Conservation (phyloP, 257 asterid species). For the Ajuga chamaepitys region DNA sequence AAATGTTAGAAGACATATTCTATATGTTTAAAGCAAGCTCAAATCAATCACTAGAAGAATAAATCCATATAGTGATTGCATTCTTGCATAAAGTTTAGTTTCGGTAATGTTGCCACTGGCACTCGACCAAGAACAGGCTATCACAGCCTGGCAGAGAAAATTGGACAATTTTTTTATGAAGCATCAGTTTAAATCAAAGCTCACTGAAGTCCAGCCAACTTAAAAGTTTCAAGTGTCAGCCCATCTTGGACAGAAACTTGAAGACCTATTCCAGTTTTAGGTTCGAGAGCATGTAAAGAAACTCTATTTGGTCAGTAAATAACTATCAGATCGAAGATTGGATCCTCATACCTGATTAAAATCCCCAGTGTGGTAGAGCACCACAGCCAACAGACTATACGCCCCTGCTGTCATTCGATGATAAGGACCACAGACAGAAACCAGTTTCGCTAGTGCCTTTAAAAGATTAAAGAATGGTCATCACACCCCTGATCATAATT, state of each 20-base stretch:
- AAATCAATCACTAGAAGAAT: neutral
- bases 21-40: neutral
- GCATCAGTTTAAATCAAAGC: neutral
- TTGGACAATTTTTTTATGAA: neutral
- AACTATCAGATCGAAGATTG: neutral
- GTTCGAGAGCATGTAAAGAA: neutral
- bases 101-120: neutral
- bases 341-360: conserved; percentile 60
- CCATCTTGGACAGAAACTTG: neutral
- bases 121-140: neutral
- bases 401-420: conserved; percentile 90
- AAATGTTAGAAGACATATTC: neutral
- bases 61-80: neutral
- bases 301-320: neutral
- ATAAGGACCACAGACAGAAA: conserved; percentile 82
- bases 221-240: neutral
- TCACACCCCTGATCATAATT: conserved; percentile 4
- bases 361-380: conserved; percentile 80
- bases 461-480: conserved; percentile 18
- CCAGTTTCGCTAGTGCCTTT: conserved; percentile 68
- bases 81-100: neutral
- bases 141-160: neutral
- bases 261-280: neutral
- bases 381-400: conserved; percentile 78
- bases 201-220: neutral